A percentile compares a stretch with the other conserved stretches of the same genome.
Conservation (phyloP, 2,329 filamentous ascomycete species). For the Colletotrichum sp. region DNA sequence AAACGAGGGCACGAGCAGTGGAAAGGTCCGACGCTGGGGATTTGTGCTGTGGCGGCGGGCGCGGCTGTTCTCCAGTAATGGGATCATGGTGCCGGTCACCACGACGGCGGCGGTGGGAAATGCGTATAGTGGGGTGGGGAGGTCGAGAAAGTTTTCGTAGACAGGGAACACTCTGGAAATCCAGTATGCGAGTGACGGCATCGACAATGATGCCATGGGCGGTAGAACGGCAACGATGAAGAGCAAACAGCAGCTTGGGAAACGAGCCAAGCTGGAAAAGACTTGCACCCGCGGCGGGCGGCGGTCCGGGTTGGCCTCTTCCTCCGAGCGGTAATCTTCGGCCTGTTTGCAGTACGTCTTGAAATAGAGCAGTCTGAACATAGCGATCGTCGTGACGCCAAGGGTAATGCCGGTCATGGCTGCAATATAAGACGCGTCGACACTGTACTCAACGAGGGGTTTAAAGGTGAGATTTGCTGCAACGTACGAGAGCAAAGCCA, state of each 20-base stretch:
- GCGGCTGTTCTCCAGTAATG: not conserved
- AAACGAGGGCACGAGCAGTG: not conserved
- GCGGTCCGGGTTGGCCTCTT: not conserved
- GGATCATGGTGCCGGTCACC: not conserved
- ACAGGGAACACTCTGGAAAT: not conserved
- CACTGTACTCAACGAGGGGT: not conserved
- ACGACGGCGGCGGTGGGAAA: not conserved
- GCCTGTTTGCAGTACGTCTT: not conserved
- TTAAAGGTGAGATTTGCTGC: not conserved
- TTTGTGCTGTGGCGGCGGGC: not conserved
- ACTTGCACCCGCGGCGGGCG: not conserved
- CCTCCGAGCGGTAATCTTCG: not conserved
- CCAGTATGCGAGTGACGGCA: not conserved
- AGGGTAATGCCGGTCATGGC: not conserved
- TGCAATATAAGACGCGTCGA: not conserved
- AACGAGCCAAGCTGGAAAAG: not conserved
- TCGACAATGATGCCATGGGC: not conserved
- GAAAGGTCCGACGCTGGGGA: not conserved
- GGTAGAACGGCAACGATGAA: not conserved
- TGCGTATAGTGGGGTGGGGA: not conserved
- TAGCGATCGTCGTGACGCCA: not conserved
- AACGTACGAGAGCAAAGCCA: not conserved
- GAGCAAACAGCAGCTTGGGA: not conserved
- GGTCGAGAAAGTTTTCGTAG: not conserved
- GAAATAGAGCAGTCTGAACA: fast-evolving